Conservation (phyloP, 768 basidiomycete genomes). For the Lentinus brumalis region DNA sequence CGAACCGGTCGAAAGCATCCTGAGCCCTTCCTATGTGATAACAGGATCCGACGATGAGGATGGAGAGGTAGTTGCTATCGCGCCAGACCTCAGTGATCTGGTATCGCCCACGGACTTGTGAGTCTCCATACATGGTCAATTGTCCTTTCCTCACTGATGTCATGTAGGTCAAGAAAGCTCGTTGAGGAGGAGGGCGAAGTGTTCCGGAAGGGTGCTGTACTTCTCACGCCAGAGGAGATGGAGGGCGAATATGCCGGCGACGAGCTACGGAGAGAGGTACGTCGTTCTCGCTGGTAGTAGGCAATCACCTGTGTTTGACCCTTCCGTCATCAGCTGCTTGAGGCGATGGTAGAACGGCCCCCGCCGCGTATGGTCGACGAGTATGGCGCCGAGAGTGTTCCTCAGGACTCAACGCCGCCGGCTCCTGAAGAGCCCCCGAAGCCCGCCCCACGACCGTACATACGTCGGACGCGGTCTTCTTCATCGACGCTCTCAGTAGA, state of each 20-base stretch:
- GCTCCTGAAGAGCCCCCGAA: constrained; percentile 36
- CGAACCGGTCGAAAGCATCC: constrained; percentile 66
- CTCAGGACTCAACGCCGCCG: constrained; percentile 17
- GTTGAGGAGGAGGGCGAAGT: constrained; percentile 96
- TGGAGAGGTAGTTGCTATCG: constrained; percentile 26
- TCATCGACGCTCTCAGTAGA: constrained; percentile 27
- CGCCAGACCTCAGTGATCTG: constrained; percentile 35
- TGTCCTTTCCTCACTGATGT: neutral
- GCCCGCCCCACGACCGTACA: constrained; percentile 57
- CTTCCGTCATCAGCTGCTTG: constrained; percentile 57
- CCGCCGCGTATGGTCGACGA: constrained; percentile 76
- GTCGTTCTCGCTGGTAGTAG: constrained; percentile 22
- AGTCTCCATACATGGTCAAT: constrained; percentile 14
- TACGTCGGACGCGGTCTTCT: constrained; percentile 57
- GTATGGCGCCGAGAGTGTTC: constrained; percentile 19
- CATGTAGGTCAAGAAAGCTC: constrained; percentile 70
- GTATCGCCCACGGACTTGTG: constrained; percentile 51
- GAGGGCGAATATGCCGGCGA: constrained; percentile 90
- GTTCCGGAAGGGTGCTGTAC: constrained; percentile 84
- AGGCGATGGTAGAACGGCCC: constrained; percentile 84
- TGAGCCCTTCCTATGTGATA: constrained; percentile 53
- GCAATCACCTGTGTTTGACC: neutral
- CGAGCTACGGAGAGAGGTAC: constrained; percentile 78
- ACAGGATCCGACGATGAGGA: constrained; percentile 48
- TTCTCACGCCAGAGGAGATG: constrained; percentile 84